Conservation (phyloP, 2,329 filamentous ascomycete genomes). For the Hypoxylon sp. region DNA sequence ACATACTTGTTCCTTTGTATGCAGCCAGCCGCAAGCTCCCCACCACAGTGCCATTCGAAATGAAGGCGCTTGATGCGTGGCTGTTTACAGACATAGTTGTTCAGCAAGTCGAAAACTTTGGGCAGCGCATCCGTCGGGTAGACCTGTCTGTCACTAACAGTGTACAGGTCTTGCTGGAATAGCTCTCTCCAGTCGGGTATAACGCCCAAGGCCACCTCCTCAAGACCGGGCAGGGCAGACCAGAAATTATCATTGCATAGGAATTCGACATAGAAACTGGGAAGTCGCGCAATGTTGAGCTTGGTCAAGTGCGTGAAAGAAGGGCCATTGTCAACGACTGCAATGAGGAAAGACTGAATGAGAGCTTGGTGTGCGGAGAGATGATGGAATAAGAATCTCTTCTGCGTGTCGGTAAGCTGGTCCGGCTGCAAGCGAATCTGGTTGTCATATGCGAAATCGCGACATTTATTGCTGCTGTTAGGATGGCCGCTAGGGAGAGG, state of each 20-base stretch:
- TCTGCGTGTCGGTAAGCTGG: constrained; percentile 72
- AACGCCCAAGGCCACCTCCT: constrained; percentile 69
- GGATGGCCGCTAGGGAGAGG: constrained; percentile 15
- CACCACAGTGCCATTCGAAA: constrained; percentile 76
- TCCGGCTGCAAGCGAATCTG: constrained; percentile 62
- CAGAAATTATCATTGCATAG: constrained; percentile 72
- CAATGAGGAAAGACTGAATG: constrained; percentile 75
- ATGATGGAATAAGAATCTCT: constrained; percentile 76
- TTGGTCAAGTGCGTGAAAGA: constrained; percentile 68
- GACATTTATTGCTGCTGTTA: background rate
- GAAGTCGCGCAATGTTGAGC: constrained; percentile 74
- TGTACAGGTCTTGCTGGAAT: constrained; percentile 63
- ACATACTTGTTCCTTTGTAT: constrained; percentile 73
- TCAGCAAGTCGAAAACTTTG: constrained; percentile 66
- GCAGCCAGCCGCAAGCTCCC: constrained; percentile 73
- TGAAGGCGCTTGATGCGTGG: constrained; percentile 69
- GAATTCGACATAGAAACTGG: constrained; percentile 69
- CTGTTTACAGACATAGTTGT: constrained; percentile 62
- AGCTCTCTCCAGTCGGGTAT: constrained; percentile 76
- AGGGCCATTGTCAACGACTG: constrained; percentile 70
- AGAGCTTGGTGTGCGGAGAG: constrained; percentile 78
- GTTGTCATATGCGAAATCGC: background rate
- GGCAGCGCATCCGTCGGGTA: constrained; percentile 65
- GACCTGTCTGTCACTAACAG: constrained; percentile 62
- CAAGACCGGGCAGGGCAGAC: constrained; percentile 67